Evolutionary conservation across 2,329 filamentous ascomycete species (phyloP).

Genomic region (Fusarium torulosum): DNA sequence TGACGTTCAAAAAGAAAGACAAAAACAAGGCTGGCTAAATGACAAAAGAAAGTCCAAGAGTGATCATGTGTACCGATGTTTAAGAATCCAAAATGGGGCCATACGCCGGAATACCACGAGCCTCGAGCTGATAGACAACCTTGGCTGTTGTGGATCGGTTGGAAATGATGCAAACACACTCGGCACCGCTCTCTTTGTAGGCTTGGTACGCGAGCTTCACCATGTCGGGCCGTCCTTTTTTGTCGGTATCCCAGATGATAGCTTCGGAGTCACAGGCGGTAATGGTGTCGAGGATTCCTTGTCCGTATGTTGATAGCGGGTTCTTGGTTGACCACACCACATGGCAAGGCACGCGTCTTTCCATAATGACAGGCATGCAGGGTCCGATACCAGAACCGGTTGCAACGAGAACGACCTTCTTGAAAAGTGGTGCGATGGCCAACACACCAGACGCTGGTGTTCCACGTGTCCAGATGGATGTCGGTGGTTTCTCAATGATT

Average conservation of each 20-base stretch:
- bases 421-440: slow-evolving; percentile 35
- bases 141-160: slow-evolving; percentile 71
- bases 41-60: neutral
- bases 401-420: slow-evolving; percentile 39
- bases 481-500: slow-evolving; percentile 69
- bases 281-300: slow-evolving; percentile 28
- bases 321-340: slow-evolving; percentile 41
- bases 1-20: neutral
- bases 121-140: slow-evolving; percentile 73
- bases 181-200: slow-evolving; percentile 64
- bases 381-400: slow-evolving; percentile 41
- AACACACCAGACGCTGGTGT: slow-evolving; percentile 66
- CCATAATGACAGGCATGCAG: slow-evolving; percentile 37
- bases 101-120: slow-evolving; percentile 71
- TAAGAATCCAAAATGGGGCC: slow-evolving; percentile 74
- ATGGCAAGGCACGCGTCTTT: slow-evolving; percentile 34
- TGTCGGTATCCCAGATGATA: slow-evolving; percentile 66
- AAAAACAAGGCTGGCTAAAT: neutral
- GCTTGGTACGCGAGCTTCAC: slow-evolving; percentile 59
- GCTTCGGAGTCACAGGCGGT: slow-evolving; percentile 28
- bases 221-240: slow-evolving; percentile 65
- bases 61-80: neutral
- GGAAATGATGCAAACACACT: slow-evolving; percentile 76
- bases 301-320: slow-evolving; percentile 32
- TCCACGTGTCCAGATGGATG: slow-evolving; percentile 71